Conservation (phyloP, 1,284 basidiomycete genomes). For the Cutaneotrichosporon daszewskae region DNA sequence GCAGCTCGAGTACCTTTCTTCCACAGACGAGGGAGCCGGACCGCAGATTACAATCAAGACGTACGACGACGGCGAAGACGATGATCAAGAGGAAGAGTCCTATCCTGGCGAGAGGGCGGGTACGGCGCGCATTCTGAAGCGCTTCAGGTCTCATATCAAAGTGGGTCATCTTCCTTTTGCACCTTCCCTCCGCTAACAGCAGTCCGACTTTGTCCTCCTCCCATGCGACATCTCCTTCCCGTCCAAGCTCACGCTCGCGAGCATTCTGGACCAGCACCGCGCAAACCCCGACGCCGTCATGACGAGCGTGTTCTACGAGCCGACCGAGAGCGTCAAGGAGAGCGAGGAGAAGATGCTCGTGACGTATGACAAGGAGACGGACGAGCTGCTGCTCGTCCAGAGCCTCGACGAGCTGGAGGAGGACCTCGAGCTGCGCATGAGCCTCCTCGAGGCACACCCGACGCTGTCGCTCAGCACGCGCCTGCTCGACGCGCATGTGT, state of each 20-base stretch:
- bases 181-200: not conserved
- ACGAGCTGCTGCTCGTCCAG: slow-evolving; percentile 65
- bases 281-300: slow-evolving; percentile 63
- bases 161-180: slow-evolving; percentile 26
- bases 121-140: slow-evolving; percentile 43
- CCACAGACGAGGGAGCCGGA: slow-evolving; percentile 27
- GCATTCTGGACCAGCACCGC: slow-evolving; percentile 77
- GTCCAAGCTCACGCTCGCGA: slow-evolving; percentile 61
- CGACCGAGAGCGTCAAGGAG: slow-evolving; percentile 47
- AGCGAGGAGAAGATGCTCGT: slow-evolving; percentile 43
- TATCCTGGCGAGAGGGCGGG: slow-evolving; percentile 27
- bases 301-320: slow-evolving; percentile 71
- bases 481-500: slow-evolving; percentile 81
- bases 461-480: slow-evolving; percentile 63
- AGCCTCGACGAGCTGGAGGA: slow-evolving; percentile 61
- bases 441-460: slow-evolving; percentile 63
- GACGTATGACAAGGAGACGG: slow-evolving; percentile 47
- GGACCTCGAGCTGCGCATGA: slow-evolving; percentile 67
- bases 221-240: slow-evolving; percentile 87
- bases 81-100: slow-evolving; percentile 30
- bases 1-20: slow-evolving; percentile 30
- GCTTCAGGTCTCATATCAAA: slow-evolving; percentile 41
- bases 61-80: slow-evolving; percentile 38
- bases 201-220: slow-evolving; percentile 79
- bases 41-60: slow-evolving; percentile 29